Percentiles rank a stretch among this genome's conserved stretches.
These are phyloP conservation scores for Mycotypha africana DNA, from an alignment of 371 early-diverging fungal genomes.

Conservation along the genomic window DNA sequence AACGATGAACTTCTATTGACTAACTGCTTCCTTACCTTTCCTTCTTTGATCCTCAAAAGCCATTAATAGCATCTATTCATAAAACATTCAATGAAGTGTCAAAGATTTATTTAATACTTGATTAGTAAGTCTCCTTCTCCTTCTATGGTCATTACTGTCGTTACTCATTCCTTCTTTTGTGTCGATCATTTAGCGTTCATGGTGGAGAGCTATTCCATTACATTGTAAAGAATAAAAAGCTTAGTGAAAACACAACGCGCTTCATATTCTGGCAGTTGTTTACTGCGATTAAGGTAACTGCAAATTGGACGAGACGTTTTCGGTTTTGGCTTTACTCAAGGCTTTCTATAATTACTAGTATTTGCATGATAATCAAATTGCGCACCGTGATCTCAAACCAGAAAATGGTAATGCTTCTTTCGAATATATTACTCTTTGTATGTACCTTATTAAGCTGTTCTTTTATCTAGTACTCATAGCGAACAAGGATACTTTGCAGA, in stretches of 20 bases:
- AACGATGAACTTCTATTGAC: no score
- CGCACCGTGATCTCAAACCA: conserved; percentile 43
- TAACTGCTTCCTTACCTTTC: no score
- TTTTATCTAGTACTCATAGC: conserved; percentile 56
- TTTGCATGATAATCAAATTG: conserved; percentile 27
- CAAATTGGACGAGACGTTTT: not conserved
- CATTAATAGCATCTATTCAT: conserved; percentile 8
- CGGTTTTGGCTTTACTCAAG: no score
- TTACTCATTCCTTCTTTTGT: no score
- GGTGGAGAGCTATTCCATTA: conserved; percentile 95
- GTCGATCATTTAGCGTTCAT: conserved; percentile 30
- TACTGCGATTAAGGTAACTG: conserved; percentile 53
- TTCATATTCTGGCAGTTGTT: conserved; percentile 78
- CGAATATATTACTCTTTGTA: no score
- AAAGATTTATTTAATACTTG: conserved; percentile 10
- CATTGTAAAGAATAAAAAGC: conserved; percentile 65
- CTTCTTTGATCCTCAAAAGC: no score
- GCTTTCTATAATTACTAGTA: no score
- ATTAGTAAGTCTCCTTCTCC: conserved; percentile 9
- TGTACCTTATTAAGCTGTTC: not conserved
- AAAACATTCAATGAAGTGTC: conserved; percentile 7
- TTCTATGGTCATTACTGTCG: no score
- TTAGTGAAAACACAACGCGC: conserved; percentile 77
- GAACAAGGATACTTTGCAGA: conserved; percentile 48
- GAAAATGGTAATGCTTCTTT: conserved; percentile 30